Percentiles rank a stretch among this genome's conserved stretches.
phyloP scores from a whole-genome alignment of 495 filamentous ascomycete genomes.

The Penicillium chermesinum region DNA sequence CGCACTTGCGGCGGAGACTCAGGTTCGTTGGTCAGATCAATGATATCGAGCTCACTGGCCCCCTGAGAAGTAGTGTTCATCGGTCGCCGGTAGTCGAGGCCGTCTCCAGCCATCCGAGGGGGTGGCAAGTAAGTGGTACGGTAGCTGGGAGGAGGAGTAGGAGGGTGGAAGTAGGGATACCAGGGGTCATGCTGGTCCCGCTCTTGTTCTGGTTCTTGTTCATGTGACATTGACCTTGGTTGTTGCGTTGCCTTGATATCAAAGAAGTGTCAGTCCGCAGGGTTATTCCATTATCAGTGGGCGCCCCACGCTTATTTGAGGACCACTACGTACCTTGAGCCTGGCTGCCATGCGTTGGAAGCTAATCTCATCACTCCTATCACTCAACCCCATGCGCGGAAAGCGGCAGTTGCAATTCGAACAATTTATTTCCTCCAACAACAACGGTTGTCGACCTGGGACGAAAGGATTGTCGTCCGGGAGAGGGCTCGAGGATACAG shows the following conservation, averaged over 20 bases:
- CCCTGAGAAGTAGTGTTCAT: constrained; percentile 18
- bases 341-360: constrained; percentile 38
- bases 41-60: constrained; percentile 38
- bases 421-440: not conserved
- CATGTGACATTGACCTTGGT: constrained; percentile 24
- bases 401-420: too few relatives aligned
- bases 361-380: constrained; percentile 37
- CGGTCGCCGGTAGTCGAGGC: constrained; percentile 48
- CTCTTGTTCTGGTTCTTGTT: constrained; percentile 13
- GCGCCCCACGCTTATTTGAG: constrained; percentile 20
- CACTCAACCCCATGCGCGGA: too few relatives aligned
- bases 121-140: constrained; percentile 22
- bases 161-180: constrained; percentile 19
- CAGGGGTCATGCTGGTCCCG: too few relatives aligned
- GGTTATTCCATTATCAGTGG: constrained; percentile 12
- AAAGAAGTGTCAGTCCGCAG: constrained; percentile 6
- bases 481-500: not conserved
- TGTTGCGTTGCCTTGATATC: constrained; percentile 31
- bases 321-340: constrained; percentile 32
- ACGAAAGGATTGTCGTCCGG: too few relatives aligned
- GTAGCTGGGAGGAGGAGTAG: constrained; percentile 12
- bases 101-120: constrained; percentile 39
- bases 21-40: constrained; percentile 52
- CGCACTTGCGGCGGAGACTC: constrained; percentile 30
- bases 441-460: not conserved